A percentile compares a stretch with the other conserved stretches of the same genome.
Conservation (phyloP, 2,329 filamentous ascomycete species). For the Whalleya microplaca region DNA sequence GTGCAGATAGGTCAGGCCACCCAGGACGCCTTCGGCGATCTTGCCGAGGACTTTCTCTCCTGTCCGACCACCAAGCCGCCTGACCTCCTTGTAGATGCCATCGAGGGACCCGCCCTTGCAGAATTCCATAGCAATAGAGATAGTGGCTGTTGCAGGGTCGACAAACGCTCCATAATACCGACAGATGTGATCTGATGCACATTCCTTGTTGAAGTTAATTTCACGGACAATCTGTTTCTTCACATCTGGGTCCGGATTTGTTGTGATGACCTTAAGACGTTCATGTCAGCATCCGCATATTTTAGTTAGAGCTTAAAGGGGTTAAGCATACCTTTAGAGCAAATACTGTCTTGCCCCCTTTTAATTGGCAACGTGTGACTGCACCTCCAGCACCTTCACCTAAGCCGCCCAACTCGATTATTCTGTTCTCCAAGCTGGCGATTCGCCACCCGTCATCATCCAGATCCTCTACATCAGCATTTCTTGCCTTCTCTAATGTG, state of each 20-base stretch:
- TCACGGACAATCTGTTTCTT: constrained; percentile 98
- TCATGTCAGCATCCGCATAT: constrained; percentile 23
- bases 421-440: constrained; percentile 84
- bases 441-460: constrained; percentile 96
- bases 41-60: constrained; percentile 98
- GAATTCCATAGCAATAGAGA: constrained; percentile 99
- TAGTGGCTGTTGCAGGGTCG: constrained; percentile 93
- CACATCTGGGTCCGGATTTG: constrained; percentile 94
- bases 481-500: constrained; percentile 78
- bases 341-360: constrained; percentile 91
- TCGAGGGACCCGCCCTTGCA: constrained; percentile 96
- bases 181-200: constrained; percentile 94
- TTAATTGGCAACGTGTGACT: constrained; percentile 87
- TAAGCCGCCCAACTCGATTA: constrained; percentile 84
- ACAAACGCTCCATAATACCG: constrained; percentile 97
- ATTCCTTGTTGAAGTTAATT: constrained; percentile 96
- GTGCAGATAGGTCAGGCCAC: constrained; percentile 93
- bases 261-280: constrained; percentile 83
- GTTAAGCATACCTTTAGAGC: constrained; percentile 77
- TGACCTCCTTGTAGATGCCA: constrained; percentile 96
- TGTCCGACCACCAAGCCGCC: constrained; percentile 89
- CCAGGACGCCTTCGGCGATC: constrained; percentile 91
- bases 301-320: background rate
- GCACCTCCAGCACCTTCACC: constrained; percentile 96
- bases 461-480: constrained; percentile 88